Evolutionary conservation across 2,329 filamentous ascomycete genomes (phyloP), one percentile per base, ranked within the genome.

Genomic region (Trichoderma pleuroti): DNA sequence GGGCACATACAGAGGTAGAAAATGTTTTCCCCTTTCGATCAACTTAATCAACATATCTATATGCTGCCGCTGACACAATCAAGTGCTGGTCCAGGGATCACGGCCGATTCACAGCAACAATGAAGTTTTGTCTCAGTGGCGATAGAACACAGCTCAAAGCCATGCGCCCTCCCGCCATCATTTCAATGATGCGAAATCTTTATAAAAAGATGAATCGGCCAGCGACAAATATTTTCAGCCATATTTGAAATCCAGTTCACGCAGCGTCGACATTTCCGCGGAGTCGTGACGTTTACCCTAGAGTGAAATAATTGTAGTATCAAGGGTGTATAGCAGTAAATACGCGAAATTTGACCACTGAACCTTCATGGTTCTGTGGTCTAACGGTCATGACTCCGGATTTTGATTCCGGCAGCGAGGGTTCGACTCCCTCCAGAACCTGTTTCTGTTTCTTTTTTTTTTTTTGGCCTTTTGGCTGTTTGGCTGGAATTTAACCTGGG

Each of bases 371-470:
- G 72, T 72, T 72, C 70, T 61, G 59, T 73, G 72, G 72, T 73
- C 72, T 73, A 73, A 73, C 62, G 72, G 72, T 72, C 66, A 73
- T 72, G 72, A 73, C 72, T 73, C 60, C 70, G 70, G 72, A 73
- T 73, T 73, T 65, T 73, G 72, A 73, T 73, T 73, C 72, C 70
- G 70, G 65, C 72, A 73, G 72, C 70, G 70, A 72, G 70, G 72
- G 72, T 73, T 73, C 72, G 72, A 73, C 62, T 72, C 72, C 72
- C 65, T 26, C 65, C 46, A 64, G 65, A 64, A 69, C 70, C 70
- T 71, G 30, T 62, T 60, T 70, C 64, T 69, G 59, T 59, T 71
- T 28, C 10, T 21, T 16, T 21, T 32, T 42, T 21, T 57, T 49
- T 14, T 42, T 36, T 21, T 34, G 24, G n/a, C 6, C 12, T 7